Conservation (phyloP, 805 yeast species). For the Nakazawaea populi region DNA sequence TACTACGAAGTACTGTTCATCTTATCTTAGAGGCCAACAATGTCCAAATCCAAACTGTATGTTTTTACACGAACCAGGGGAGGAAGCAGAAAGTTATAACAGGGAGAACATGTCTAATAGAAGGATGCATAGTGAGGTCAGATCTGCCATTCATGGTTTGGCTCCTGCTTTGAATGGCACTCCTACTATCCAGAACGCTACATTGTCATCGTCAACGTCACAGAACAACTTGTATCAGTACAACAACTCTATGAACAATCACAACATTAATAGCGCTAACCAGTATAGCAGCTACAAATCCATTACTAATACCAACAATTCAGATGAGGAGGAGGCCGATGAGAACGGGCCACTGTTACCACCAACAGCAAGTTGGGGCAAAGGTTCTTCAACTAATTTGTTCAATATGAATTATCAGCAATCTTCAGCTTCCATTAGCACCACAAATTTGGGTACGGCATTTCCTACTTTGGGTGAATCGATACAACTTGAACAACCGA, state of each 20-base stretch:
- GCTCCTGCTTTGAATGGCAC: slow-evolving; percentile 22
- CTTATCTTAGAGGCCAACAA: slow-evolving; percentile 87
- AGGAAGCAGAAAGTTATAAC: slow-evolving; percentile 95
- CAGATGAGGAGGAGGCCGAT: slow-evolving; percentile 18
- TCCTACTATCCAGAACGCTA: slow-evolving; percentile 8
- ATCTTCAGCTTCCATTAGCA: slow-evolving; percentile 22
- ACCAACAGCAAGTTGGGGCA: slow-evolving; percentile 67
- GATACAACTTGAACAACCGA: slow-evolving; percentile 21
- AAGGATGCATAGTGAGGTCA: slow-evolving; percentile 29
- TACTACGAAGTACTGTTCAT: slow-evolving; percentile 97
- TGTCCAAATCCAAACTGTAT: slow-evolving; percentile 99
- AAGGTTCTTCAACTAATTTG: slow-evolving; percentile 15
- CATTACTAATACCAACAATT: slow-evolving; percentile 11
- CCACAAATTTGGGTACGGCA: slow-evolving; percentile 31
- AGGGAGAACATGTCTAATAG: slow-evolving; percentile 82
- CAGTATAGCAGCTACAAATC: background rate
- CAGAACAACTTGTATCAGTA: slow-evolving; percentile 5
- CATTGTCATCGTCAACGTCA: slow-evolving; percentile 12
- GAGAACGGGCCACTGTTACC: slow-evolving; percentile 41
- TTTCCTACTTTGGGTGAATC: slow-evolving; percentile 53
- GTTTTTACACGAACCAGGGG: slow-evolving; percentile 99
- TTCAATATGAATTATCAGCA: slow-evolving; percentile 3
- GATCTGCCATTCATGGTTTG: slow-evolving; percentile 29
- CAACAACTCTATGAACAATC: background rate
- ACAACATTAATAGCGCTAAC: background rate